Evolutionary conservation across 1,139 yeast species (phyloP), one percentile per base, ranked within the genome.

Genomic region (Taiozyma sp.): DNA sequence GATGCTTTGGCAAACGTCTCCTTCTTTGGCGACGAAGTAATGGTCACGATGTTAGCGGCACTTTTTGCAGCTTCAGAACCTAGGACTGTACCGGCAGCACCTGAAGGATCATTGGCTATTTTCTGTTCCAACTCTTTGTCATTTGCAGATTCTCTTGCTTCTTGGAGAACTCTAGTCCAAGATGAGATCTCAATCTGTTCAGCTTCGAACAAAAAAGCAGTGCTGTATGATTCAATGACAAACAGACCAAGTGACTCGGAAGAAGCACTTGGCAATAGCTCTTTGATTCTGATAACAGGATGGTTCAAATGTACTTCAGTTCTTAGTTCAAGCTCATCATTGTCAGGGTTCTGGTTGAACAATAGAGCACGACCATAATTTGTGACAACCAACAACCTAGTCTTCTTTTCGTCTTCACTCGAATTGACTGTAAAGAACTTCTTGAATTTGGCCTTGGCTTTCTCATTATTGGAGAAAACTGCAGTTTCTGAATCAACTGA

Each of bases 131-230:
- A 57, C 8, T 55, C 48, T 56, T 81, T 70, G 53, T 81, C 85
- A 50, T 68, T 68, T 54, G 76, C 79, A 53, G 71, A 69, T 7
- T 68, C 56, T 57, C 82, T 76, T 0, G 84, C 64, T 53, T 70
- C 76, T 5, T 80, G 79, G 44, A 83, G 67, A 0, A 76, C 63
- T 47, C 75, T 78, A 0, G 87, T 81, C 88, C 88, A 83, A 19
- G 68, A 64, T 34, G 72, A 68, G 0, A 81, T 72, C 43, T 80
- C 85, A 44, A 62, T 68, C 54, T 75, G 78, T 45, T 79, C 82
- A n/a, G 76, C 83, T 59, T 82, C 86, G 66, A 80, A 79, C 3
- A 75, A 72, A 55, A 78, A 73, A 0, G 85, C 72, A 3, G 77
- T 69, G 7, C 64, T 66, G 39, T 64, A 63, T 0, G 85, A 78